These are phyloP conservation scores for Cucurbita maxima DNA, from an alignment of 306 rosid species.

Conservation along the genomic window DNA sequence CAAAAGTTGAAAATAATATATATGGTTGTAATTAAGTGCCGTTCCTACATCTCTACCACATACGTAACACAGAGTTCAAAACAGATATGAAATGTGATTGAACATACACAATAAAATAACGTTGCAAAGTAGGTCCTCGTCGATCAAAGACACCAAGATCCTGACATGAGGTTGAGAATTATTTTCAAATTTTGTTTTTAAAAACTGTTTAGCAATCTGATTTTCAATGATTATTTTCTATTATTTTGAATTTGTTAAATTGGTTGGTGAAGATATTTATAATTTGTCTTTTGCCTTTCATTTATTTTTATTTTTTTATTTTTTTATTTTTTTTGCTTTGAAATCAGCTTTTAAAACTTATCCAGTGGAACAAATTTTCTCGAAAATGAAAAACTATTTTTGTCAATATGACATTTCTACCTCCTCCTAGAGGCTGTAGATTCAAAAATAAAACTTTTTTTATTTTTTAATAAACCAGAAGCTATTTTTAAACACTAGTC, in stretches of 20 bases:
- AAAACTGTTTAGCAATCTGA: neutral
- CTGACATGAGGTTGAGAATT: neutral
- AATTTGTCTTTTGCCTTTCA: neutral
- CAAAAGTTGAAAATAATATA: neutral
- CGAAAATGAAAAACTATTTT: neutral
- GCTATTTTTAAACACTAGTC: slow-evolving; percentile 6
- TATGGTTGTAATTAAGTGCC: neutral
- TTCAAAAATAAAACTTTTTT: neutral
- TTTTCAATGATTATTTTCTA: neutral
- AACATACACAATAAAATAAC: neutral
- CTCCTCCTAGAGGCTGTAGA: neutral
- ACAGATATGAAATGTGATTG: neutral
- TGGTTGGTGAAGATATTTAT: neutral
- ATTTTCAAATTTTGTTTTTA: neutral
- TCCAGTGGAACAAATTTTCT: neutral
- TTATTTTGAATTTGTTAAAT: neutral
- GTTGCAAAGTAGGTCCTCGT: neutral
- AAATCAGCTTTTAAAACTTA: neutral
- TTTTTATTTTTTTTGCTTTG: neutral
- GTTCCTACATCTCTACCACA: neutral
- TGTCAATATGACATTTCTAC: neutral
- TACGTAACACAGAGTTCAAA: slow-evolving; percentile 1
- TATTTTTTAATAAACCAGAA: neutral
- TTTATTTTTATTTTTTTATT: neutral
- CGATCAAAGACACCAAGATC: neutral